Conservation (phyloP, 352 stramenopile species). For the Phytophthora sp. region DNA sequence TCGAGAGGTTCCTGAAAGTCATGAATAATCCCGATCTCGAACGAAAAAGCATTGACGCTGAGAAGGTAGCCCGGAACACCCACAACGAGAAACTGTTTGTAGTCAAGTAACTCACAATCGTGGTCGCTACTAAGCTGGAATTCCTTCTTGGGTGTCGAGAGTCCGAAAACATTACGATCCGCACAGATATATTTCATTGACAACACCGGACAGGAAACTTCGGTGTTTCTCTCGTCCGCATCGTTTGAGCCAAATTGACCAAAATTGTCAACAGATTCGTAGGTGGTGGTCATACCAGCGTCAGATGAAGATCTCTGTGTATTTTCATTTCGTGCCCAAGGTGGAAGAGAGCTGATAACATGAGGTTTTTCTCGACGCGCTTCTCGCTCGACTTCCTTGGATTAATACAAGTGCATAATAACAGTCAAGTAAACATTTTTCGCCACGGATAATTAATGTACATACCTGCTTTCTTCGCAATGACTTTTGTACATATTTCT, state of each 20-base stretch:
- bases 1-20: slow-evolving; percentile 50
- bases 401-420: slow-evolving; percentile 15
- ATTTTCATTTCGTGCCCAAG: slow-evolving; percentile 64
- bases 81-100: slow-evolving; percentile 63
- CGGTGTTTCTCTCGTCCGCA: slow-evolving; percentile 21
- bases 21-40: slow-evolving; percentile 59
- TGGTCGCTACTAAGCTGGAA: slow-evolving; percentile 54
- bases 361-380: slow-evolving; percentile 53
- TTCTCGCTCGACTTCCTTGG: slow-evolving; percentile 54
- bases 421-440: background rate
- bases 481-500: slow-evolving; percentile 53
- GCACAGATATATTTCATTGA: slow-evolving; percentile 59
- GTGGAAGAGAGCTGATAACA: slow-evolving; percentile 71
- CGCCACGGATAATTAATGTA: background rate
- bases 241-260: background rate
- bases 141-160: background rate
- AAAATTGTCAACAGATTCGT: background rate
- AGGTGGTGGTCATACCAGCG: background rate
- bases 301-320: slow-evolving; percentile 30
- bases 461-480: slow-evolving; percentile 26
- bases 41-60: slow-evolving; percentile 71
- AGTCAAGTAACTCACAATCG: slow-evolving; percentile 55
- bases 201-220: slow-evolving; percentile 56
- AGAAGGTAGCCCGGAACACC: slow-evolving; percentile 58
- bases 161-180: background rate